A percentile compares a stretch with the other conserved stretches of the same genome.
These are phyloP conservation scores for Schwanniomyces etchellsii DNA, from an alignment of 1,139 yeast species.

Conservation along the genomic window DNA sequence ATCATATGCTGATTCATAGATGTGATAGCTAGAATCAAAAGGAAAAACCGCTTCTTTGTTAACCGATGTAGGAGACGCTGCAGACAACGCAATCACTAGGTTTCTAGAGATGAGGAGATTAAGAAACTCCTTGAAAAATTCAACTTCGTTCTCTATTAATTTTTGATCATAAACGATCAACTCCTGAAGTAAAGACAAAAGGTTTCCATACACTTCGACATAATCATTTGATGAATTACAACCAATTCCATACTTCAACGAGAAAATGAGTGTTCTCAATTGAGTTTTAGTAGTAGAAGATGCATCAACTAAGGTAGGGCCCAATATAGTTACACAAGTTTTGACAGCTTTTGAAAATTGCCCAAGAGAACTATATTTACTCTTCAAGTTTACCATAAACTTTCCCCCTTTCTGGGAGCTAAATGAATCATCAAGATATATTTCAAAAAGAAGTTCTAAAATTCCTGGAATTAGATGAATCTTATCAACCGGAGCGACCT, in stretches of 20 bases:
- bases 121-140: constrained; percentile 26
- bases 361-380: constrained; percentile 21
- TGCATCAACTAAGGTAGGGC: constrained; percentile 32
- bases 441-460: constrained; percentile 39
- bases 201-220: constrained; percentile 17
- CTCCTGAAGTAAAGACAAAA: constrained; percentile 32
- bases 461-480: constrained; percentile 41
- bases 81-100: constrained; percentile 31
- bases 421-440: constrained; percentile 45
- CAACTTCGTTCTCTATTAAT: constrained; percentile 26
- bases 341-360: constrained; percentile 22
- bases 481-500: constrained; percentile 52
- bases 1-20: constrained; percentile 32
- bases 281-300: constrained; percentile 14
- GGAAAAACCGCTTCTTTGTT: constrained; percentile 34
- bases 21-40: constrained; percentile 29
- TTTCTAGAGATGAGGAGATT: constrained; percentile 30
- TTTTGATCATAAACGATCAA: constrained; percentile 36
- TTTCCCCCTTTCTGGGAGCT: constrained; percentile 31
- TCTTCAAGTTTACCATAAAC: constrained; percentile 24
- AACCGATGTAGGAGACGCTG: constrained; percentile 31
- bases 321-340: constrained; percentile 29
- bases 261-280: constrained; percentile 25
- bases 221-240: constrained; percentile 23
- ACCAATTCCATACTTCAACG: constrained; percentile 31